phyloP scores from a whole-genome alignment of 2,329 filamentous ascomycete genomes.

The Fusarium poae region DNA sequence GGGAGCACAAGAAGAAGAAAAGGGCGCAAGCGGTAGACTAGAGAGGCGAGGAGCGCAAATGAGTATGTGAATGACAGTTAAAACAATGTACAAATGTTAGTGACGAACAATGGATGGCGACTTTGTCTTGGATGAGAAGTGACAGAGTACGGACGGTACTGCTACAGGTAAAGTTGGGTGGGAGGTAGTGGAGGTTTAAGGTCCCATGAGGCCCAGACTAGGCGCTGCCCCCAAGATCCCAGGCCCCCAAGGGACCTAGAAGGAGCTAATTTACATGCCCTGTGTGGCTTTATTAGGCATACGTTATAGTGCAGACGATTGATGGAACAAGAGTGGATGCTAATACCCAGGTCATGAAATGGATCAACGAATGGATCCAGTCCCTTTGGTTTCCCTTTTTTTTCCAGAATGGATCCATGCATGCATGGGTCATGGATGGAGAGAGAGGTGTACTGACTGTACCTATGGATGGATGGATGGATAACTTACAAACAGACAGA shows the following conservation, averaged over 20 bases:
- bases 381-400: conserved; percentile 17
- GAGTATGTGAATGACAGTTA: conserved; percentile 19
- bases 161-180: conserved; percentile 22
- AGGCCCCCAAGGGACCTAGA: conserved; percentile 41
- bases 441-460: conserved; percentile 7
- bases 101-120: background rate
- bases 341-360: conserved; percentile 17
- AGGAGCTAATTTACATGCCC: conserved; percentile 46
- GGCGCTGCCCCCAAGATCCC: conserved; percentile 28
- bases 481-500: background rate
- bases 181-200: conserved; percentile 39
- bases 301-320: conserved; percentile 41
- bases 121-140: conserved; percentile 23
- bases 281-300: conserved; percentile 37
- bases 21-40: conserved; percentile 10
- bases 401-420: conserved; percentile 28
- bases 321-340: conserved; percentile 44
- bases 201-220: conserved; percentile 17
- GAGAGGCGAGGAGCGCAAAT: conserved; percentile 16
- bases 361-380: conserved; percentile 38
- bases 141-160: conserved; percentile 22
- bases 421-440: conserved; percentile 16
- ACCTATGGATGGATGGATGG: too few species aligned
- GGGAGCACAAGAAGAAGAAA: background rate
- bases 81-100: conserved; percentile 17